Conservation (phyloP, 164 flowering plant species). For the Kalanchoe fedtschenkoi region DNA sequence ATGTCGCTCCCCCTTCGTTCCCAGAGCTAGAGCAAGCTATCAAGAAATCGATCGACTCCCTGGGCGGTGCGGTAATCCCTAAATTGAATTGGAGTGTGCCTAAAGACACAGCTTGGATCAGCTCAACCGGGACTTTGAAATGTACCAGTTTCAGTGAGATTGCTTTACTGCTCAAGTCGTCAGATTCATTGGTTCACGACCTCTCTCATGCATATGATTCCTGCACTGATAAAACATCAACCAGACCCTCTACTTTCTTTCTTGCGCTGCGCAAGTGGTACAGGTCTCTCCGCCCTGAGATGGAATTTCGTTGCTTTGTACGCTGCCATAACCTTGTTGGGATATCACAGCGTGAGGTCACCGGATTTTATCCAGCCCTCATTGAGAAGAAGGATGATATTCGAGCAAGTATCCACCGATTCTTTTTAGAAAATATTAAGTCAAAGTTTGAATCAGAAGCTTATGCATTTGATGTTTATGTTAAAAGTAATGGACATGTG, state of each 20-base stretch:
- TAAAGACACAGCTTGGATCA: slow-evolving; percentile 87
- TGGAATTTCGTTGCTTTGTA: slow-evolving; percentile 90
- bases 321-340: slow-evolving; percentile 34
- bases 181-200: slow-evolving; percentile 72
- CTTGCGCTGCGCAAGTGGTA: slow-evolving; percentile 91
- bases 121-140: slow-evolving; percentile 54
- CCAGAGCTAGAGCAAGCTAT: slow-evolving; percentile 62
- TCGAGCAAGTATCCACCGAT: slow-evolving; percentile 25
- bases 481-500: slow-evolving; percentile 45
- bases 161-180: slow-evolving; percentile 59
- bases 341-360: slow-evolving; percentile 80
- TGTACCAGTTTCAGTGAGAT: slow-evolving; percentile 76
- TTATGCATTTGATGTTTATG: slow-evolving; percentile 77
- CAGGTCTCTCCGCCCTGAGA: slow-evolving; percentile 53
- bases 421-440: slow-evolving; percentile 35
- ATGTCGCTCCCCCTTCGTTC: slow-evolving; percentile 48
- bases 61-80: slow-evolving; percentile 79
- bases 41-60: slow-evolving; percentile 50
- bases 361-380: slow-evolving; percentile 62
- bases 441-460: slow-evolving; percentile 45
- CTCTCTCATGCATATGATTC: slow-evolving; percentile 81
- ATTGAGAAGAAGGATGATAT: slow-evolving; percentile 36
- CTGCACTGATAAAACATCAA: slow-evolving; percentile 37
- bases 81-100: slow-evolving; percentile 96
- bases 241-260: slow-evolving; percentile 49